phyloP scores from a whole-genome alignment of 495 filamentous ascomycete genomes.

The Choiromyces venosus region DNA sequence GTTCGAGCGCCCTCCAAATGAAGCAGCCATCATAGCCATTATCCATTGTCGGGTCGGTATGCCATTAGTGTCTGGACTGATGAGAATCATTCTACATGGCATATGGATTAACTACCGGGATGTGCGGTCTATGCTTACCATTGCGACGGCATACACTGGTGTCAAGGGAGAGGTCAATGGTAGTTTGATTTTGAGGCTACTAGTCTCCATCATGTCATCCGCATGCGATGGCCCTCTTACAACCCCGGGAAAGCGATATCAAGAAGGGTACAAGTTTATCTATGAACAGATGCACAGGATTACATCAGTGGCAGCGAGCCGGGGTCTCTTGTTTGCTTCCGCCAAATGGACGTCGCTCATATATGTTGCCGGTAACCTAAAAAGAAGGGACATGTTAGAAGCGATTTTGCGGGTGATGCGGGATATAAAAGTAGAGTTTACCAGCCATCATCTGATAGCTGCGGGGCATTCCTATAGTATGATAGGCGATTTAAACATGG shows the following conservation, averaged over 20 bases:
- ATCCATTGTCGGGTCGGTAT: not conserved
- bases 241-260: not conserved
- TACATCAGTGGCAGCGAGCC: not conserved
- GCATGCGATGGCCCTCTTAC: not conserved
- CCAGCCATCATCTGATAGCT: not conserved
- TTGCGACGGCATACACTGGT: not conserved
- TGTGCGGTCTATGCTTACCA: not conserved
- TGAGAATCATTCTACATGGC: not conserved
- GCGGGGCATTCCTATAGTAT: not conserved
- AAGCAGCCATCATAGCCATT: not conserved
- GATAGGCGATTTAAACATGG: not conserved
- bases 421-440: not conserved
- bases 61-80: not conserved
- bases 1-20: not conserved
- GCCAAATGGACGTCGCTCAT: not conserved
- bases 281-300: not conserved
- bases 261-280: not conserved
- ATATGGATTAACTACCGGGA: slow-evolving; percentile 2
- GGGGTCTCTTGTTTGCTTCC: not conserved
- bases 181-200: not conserved
- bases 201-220: not conserved
- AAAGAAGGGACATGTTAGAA: not conserved
- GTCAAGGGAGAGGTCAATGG: not conserved
- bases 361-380: not conserved
- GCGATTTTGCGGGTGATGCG: not conserved